phyloP scores from a whole-genome alignment of 257 asterid genomes.

The Plectranthus barbatus region DNA sequence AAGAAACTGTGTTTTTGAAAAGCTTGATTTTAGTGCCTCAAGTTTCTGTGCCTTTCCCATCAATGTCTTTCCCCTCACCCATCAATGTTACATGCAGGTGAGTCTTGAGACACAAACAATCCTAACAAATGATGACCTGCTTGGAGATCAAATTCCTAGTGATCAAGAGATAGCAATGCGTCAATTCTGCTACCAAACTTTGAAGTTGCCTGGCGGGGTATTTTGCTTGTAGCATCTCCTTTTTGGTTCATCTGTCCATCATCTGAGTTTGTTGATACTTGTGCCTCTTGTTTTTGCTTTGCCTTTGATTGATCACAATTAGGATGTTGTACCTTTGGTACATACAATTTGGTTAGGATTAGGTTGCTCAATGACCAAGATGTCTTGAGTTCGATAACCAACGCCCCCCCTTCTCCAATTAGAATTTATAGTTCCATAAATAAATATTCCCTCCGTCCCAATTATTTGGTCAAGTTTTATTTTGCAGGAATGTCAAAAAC shows the following conservation, averaged over 20 bases:
- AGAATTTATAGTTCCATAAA: no score
- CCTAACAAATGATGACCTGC: constrained; percentile 76
- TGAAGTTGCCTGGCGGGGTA: constrained; percentile 77
- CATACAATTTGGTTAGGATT: no score
- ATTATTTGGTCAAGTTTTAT: no score
- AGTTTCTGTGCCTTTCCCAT: background rate
- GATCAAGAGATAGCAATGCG: constrained; percentile 69
- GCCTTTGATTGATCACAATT: background rate
- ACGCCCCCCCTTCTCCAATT: no score
- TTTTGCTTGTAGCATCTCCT: constrained; percentile 11
- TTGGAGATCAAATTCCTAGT: constrained; percentile 77
- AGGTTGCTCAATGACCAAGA: no score
- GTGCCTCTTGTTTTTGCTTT: background rate
- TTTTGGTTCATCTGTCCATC: constrained; percentile 5
- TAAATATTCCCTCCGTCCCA: no score
- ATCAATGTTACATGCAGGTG: constrained; percentile 47
- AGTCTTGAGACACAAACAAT: constrained; percentile 43
- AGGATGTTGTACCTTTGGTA: no score
- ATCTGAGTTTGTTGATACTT: background rate
- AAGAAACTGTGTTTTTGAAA: no score
- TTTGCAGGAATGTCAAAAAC: no score
- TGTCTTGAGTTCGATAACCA: no score
- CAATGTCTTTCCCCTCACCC: background rate
- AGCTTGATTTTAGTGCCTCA: background rate
- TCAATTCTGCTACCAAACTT: constrained; percentile 66